These are phyloP conservation scores for Cystobasidium tubakii DNA, from an alignment of 768 basidiomycete genomes.

Conservation along the genomic window DNA sequence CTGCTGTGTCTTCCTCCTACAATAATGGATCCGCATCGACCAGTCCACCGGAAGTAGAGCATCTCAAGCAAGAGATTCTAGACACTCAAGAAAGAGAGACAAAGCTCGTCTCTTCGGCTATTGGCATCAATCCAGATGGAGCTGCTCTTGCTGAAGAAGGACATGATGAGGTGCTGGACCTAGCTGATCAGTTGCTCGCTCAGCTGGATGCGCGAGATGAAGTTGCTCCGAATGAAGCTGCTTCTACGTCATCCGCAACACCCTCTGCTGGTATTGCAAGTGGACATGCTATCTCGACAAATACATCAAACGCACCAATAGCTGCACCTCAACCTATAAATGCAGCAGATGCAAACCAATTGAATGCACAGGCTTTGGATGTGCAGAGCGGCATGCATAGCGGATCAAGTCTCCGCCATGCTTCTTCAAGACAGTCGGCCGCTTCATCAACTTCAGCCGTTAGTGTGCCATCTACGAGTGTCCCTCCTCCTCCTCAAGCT, in stretches of 20 bases:
- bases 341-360: neutral
- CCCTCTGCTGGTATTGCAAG: neutral
- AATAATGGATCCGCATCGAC: neutral
- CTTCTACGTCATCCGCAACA: neutral
- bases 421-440: neutral
- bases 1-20: neutral
- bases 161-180: constrained; percentile 28
- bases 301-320: neutral
- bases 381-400: neutral
- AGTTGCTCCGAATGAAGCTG: neutral
- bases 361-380: neutral
- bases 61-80: constrained; percentile 4
- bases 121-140: constrained; percentile 2
- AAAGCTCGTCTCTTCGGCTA: constrained; percentile 9
- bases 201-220: constrained; percentile 24
- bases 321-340: constrained; percentile 20
- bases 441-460: neutral
- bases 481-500: neutral
- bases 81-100: constrained; percentile 20
- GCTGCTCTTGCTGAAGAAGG: constrained; percentile 9
- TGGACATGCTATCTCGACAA: neutral
- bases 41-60: neutral
- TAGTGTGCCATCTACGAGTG: neutral
- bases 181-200: constrained; percentile 35
- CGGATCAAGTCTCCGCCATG: neutral